Base-by-base conservation (phyloP, 208 protist species). In the Chromosphaera perkinsii region DNA sequence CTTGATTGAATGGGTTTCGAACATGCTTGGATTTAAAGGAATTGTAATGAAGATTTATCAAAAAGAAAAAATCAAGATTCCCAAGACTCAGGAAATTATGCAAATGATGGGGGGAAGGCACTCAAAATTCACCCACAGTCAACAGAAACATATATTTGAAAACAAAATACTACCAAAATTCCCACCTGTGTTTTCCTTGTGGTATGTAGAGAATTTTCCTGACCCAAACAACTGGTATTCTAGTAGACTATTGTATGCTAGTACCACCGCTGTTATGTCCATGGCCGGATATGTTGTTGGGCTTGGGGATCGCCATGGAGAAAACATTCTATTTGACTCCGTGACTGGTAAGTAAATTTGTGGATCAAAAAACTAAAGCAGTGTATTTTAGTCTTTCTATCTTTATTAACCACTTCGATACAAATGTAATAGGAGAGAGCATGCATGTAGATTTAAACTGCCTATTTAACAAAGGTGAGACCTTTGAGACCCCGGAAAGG, bases 401-500 rank as follows among this genome's bases (percentile, higher is more conserved):
- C n/a, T n/a, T n/a, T n/a, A n/a, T n/a, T n/a, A n/a, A n/a, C n/a
- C n/a, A n/a, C n/a, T n/a, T n/a, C n/a, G n/a, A n/a, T n/a, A n/a
- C n/a, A n/a, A n/a, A n/a, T n/a, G n/a, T n/a, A n/a, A n/a, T n/a
- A n/a, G n/a, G n/a, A 36, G 69, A 80, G 29, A 73, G 60, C 43
- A 56, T 90, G 14, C 84, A 91, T 56, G 84, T 93, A 1, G 90
- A 93, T 62, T 83, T 86, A 33, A 85, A 86, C 59, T 83, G 76
- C 52, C 31, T 87, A 1, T 88, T 88, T 55, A 73, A 68, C 32
- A 75, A 81, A 51, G 84, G 83, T 4, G 22, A 58, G n/a, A 39
- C 27, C 1, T 77, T 88, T 42, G 5, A n/a, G 0, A 54, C 62
- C 26, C 78, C 80, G 1, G 83, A 87, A 52, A 27, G 27, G 12